A percentile compares a stretch with the other conserved stretches of the same genome.
Conservation (phyloP, 768 basidiomycete species). For the Porpolomopsis calyptriformis region DNA sequence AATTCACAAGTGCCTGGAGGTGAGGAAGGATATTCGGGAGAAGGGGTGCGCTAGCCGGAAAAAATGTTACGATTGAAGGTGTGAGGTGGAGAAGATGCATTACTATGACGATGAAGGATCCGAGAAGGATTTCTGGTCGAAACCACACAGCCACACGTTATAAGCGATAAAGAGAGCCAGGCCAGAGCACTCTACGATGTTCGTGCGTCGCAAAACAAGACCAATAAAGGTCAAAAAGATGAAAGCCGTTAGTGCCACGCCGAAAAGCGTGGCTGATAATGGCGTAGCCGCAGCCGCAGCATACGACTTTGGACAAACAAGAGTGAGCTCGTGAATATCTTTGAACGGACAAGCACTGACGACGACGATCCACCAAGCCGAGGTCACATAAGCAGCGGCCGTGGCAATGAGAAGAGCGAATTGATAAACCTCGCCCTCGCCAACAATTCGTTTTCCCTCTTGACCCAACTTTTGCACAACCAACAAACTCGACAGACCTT, state of each 20-base stretch:
- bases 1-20: conserved; percentile 67
- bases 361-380: conserved; percentile 79
- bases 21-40: conserved; percentile 74
- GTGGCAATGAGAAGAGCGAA: conserved; percentile 67
- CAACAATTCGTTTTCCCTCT: conserved; percentile 60
- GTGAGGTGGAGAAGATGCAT: conserved; percentile 17
- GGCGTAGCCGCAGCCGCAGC: conserved; percentile 76
- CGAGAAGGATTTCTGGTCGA: conserved; percentile 61
- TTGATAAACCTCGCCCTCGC: conserved; percentile 63
- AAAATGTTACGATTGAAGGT: background rate
- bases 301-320: conserved; percentile 45
- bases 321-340: background rate
- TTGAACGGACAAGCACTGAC: conserved; percentile 34
- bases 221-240: conserved; percentile 88
- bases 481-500: conserved; percentile 74
- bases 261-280: conserved; percentile 79
- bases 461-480: conserved; percentile 77
- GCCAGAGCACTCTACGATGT: conserved; percentile 84
- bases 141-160: conserved; percentile 83
- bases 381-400: conserved; percentile 68
- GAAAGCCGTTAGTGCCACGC: conserved; percentile 79
- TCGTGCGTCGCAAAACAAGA: conserved; percentile 78
- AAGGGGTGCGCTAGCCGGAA: conserved; percentile 48
- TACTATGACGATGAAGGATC: conserved; percentile 73
- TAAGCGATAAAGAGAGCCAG: conserved; percentile 84